These are phyloP conservation scores for Pichia nanzhaoensis DNA, from an alignment of 805 yeast species.

Conservation along the genomic window DNA sequence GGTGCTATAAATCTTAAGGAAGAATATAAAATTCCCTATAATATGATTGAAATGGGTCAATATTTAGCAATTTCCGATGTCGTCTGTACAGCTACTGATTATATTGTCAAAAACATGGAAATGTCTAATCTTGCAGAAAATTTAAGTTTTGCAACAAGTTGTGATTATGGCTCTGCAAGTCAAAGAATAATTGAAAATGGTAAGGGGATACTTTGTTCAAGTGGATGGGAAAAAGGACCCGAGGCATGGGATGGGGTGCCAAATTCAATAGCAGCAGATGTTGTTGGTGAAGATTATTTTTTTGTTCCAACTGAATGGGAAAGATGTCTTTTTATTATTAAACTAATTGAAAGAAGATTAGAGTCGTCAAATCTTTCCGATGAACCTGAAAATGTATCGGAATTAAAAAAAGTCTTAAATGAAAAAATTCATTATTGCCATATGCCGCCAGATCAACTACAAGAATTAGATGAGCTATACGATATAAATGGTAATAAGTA, in stretches of 20 bases:
- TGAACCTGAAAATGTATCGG: conserved; percentile 15
- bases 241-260: conserved; percentile 45
- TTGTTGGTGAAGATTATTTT: conserved; percentile 43
- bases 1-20: conserved; percentile 33
- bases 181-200: conserved; percentile 40
- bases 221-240: conserved; percentile 44
- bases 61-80: conserved; percentile 41
- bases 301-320: conserved; percentile 53
- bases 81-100: conserved; percentile 38
- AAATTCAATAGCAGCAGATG: conserved; percentile 34
- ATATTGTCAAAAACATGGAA: conserved; percentile 30
- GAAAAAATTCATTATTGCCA: conserved; percentile 41
- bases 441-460: conserved; percentile 41
- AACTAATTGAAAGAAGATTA: conserved; percentile 34
- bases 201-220: conserved; percentile 39
- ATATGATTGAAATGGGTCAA: conserved; percentile 44
- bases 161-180: conserved; percentile 42
- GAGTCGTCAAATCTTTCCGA: conserved; percentile 6
- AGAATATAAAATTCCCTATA: conserved; percentile 33
- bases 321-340: conserved; percentile 41
- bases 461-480: conserved; percentile 34
- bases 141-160: conserved; percentile 36
- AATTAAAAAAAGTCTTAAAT: conserved; percentile 33
- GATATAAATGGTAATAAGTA: conserved; percentile 34
- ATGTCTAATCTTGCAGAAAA: conserved; percentile 33